Evolutionary conservation across 345 rosid genomes (phyloP).

Genomic region (Gossypium anomalum): DNA sequence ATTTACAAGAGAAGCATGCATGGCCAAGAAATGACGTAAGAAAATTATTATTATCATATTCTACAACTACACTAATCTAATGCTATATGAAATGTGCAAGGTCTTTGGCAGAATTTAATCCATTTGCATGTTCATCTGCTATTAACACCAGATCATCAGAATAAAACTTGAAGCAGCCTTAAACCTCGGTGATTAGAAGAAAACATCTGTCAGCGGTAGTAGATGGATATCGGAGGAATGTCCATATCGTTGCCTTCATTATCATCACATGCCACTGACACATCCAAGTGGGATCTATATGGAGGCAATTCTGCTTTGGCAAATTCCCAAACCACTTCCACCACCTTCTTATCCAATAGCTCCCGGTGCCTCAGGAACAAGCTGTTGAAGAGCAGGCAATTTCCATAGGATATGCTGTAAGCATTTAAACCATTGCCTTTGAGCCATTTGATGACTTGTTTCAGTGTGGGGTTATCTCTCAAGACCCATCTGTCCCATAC

Average conservation of each 20-base stretch:
- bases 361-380: conserved; percentile 80
- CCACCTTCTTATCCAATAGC: conserved; percentile 70
- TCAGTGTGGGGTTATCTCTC: conserved; percentile 60
- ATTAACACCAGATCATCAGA: not conserved
- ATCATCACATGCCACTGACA: conserved; percentile 92
- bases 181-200: not conserved
- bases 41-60: not conserved
- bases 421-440: not conserved
- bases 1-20: not conserved
- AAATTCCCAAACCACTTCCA: conserved; percentile 77
- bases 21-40: not conserved
- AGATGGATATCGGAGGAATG: conserved; percentile 77
- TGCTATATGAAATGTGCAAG: not conserved
- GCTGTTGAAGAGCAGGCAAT: conserved; percentile 76
- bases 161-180: not conserved
- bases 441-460: conserved; percentile 77
- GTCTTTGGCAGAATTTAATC: not conserved
- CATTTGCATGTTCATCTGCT: not conserved
- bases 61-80: not conserved
- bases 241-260: conserved; percentile 77
- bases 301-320: conserved; percentile 73
- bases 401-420: conserved; percentile 59
- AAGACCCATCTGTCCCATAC: conserved; percentile 98
- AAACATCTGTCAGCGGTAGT: conserved; percentile 40
- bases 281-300: conserved; percentile 67